Base-by-base conservation (phyloP, 2,329 filamentous ascomycete genomes). In the Exophiala oligosperma region DNA sequence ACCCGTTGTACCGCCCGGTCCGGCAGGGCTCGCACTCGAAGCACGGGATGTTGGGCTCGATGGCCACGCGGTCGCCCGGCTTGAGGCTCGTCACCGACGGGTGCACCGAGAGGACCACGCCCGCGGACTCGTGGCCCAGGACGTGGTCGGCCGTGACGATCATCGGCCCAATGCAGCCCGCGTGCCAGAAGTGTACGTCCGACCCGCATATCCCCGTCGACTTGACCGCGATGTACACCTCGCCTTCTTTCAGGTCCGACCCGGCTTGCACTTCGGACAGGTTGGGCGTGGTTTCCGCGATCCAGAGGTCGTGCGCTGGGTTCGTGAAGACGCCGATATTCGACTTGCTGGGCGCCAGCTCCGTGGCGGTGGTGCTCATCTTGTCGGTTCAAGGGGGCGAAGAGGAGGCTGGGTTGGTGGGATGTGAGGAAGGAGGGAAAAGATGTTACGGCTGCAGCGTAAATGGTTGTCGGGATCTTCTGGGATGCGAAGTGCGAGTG, bases 251-350 rank as follows among this genome's bases (percentile, higher is more conserved):
- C 68, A 97, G 78, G 50, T 81, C 82, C 53, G 86, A 77, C 48
- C 85, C 88, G 64, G 81, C 83, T 67, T 86, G 79, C 57, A 95
- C 87, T 62, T 86, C 86, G 72, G 95, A 89, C 26, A 91, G 76
- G 46, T 84, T 87, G 3, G 93, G 93, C 67, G 85, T 81, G 11
- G 92, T 86, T 64, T 91, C 86, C 56, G 83, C 89, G 61, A 97
- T 85, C 91, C 92, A 97, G 53, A 97, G 81, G 60, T 96, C 90
- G 73, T 97, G 93, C 58, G 85, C 84, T 17, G 93, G 91, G 78
- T 97, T 96, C 52, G 93, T 97, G 81, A 89, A 97, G 66, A 97
- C 92, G 67, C 92, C 93, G 72, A 97, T 95, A 77, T 97, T 97
- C 49, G 58, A 53, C 28, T 65, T 65, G 7, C 56, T 50, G 17